Conservation (phyloP, 2,329 filamentous ascomycete genomes). For the Fusarium scirpi region DNA sequence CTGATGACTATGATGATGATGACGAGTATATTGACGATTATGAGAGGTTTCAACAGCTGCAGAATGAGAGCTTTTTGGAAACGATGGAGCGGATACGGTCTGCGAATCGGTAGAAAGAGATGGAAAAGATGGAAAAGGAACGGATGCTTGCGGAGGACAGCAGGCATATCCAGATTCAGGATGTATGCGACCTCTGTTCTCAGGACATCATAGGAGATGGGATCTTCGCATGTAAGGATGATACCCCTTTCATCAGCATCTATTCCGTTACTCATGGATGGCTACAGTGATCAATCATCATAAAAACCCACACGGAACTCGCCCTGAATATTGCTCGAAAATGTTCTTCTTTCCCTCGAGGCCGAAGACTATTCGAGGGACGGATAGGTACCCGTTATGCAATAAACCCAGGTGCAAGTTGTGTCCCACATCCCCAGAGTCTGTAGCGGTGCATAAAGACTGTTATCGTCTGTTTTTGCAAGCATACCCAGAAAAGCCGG, state of each 20-base stretch:
- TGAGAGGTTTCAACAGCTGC: too few relatives aligned
- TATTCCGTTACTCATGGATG: neutral
- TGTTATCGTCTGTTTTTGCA: neutral
- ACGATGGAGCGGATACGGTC: too few relatives aligned
- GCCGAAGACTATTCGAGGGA: too few relatives aligned
- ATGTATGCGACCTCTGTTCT: neutral
- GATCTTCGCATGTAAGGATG: neutral
- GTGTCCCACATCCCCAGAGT: neutral
- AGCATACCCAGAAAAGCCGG: neutral
- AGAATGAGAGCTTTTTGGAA: neutral
- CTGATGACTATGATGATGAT: too few relatives aligned
- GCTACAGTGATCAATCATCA: neutral
- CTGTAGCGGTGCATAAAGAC: neutral
- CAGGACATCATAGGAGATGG: neutral
- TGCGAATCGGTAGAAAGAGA: too few relatives aligned
- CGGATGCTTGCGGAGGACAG: neutral
- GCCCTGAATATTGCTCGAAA: neutral
- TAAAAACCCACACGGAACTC: neutral
- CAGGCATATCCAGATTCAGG: neutral
- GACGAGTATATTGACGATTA: too few relatives aligned
- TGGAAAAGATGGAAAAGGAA: neutral
- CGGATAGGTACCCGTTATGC: neutral
- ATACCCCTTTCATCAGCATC: neutral
- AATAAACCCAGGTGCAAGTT: neutral
- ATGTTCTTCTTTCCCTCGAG: neutral